Conservation (phyloP, 768 basidiomycete genomes). For the Dacryopinax primogenitus region DNA sequence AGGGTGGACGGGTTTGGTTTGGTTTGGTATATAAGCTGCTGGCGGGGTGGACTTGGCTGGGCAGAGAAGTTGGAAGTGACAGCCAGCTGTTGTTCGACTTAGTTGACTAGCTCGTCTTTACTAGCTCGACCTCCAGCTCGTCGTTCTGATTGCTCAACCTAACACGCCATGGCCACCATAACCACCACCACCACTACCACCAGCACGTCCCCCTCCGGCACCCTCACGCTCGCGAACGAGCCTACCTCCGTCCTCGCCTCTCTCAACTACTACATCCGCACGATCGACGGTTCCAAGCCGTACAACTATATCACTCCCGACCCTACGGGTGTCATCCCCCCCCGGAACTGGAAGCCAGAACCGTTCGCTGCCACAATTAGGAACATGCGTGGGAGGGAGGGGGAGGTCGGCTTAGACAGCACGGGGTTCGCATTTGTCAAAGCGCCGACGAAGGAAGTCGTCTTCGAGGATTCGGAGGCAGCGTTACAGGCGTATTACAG, state of each 20-base stretch:
- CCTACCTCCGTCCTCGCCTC: slow-evolving; percentile 13
- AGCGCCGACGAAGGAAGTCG: slow-evolving; percentile 27
- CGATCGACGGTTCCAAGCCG: slow-evolving; percentile 32
- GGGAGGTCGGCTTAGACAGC: slow-evolving; percentile 23
- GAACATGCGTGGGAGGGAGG: background rate
- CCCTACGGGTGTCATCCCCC: slow-evolving; percentile 13
- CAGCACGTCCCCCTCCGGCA: background rate
- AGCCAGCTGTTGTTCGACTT: too few species aligned
- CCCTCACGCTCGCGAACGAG: background rate
- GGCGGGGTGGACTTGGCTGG: too few species aligned
- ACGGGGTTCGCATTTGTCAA: slow-evolving; percentile 36
- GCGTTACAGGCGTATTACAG: slow-evolving; percentile 46
- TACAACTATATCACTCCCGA: slow-evolving; percentile 31
- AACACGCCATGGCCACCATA: background rate
- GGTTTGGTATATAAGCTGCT: too few species aligned
- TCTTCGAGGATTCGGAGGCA: slow-evolving; percentile 41
- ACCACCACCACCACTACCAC: background rate
- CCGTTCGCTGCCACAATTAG: background rate
- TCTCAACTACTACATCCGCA: slow-evolving; percentile 29
- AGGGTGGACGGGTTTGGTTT: too few species aligned
- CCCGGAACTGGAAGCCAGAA: background rate
- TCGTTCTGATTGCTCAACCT: too few species aligned
- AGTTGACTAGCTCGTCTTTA: too few species aligned
- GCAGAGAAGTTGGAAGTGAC: too few species aligned
- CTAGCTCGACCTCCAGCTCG: too few species aligned